Percentiles rank a stretch among this genome's conserved stretches.
phyloP scores from a whole-genome alignment of 176 grass and related monocot species.

The Urochloa ruziziensis region DNA sequence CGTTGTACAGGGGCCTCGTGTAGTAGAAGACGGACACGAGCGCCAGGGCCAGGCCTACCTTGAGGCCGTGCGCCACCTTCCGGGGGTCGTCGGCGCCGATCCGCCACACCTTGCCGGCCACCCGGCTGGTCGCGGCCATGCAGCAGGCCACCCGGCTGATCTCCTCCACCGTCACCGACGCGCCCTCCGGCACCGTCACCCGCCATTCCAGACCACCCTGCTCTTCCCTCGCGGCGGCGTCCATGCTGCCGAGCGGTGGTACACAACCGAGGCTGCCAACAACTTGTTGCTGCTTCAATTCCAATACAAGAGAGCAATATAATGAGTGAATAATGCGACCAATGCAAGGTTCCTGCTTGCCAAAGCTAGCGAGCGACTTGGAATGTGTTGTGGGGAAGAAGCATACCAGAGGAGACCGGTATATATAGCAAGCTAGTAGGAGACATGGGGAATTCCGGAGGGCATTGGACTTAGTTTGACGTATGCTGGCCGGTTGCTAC shows the following conservation, averaged over 20 bases:
- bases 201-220: conserved; percentile 47
- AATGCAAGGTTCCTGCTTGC: no score
- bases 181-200: conserved; percentile 54
- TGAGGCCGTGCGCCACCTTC: conserved; percentile 53
- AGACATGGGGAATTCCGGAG: not conserved
- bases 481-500: no score
- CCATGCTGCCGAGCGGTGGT: conserved; percentile 28
- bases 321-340: no score
- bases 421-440: conserved; percentile 41
- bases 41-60: conserved; percentile 60
- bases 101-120: conserved; percentile 36
- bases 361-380: no score
- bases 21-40: conserved; percentile 73
- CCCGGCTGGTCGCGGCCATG: no score
- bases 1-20: conserved; percentile 53
- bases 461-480: conserved; percentile 40
- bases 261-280: not conserved
- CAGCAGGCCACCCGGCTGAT: no score
- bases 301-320: conserved; percentile 26
- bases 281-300: conserved; percentile 30
- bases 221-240: conserved; percentile 29
- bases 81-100: conserved; percentile 60
- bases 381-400: conserved; percentile 25
- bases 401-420: not conserved
- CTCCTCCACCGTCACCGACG: conserved; percentile 33